Base-by-base conservation (phyloP, 192 early-diverging fungal genomes). In the Pilaira anomala region DNA sequence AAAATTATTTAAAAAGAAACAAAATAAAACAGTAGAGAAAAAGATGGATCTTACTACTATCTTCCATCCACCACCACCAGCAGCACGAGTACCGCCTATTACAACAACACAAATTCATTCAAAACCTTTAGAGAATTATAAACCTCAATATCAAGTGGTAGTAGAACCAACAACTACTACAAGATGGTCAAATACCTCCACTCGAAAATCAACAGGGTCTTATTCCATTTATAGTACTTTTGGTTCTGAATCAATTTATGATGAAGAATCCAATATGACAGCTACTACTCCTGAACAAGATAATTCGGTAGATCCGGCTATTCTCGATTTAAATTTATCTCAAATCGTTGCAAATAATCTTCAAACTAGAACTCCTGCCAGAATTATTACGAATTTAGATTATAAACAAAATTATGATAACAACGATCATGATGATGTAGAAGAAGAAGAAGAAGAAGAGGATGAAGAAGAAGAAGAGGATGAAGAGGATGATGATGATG, bases 151-250 rank as follows among this genome's bases (percentile, higher is more conserved):
- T 36, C 33, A 36, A 9, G 33, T 9, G 11, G 33, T 36, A 36
- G 33, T 5, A 1, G 33, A 36, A 36, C 33, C 36, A 22, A 2
- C 26, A 13, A 26, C 3, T 28, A 22, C n/a, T 44, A 39, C 65
- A 39, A 55, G 66, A 18, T 61, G 59, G 51, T 68, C 66, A 9
- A 26, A 36, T 24, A 22, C 44, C 8, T 68, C 66, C 25, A 68
- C 59, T 19, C 49, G 60, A 26, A 68, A 68, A 55, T 68, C 59
- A 7, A 45, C 58, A 21, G 66, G 36, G 18, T 68, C 66, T 1
- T 68, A 68, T 62, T 68, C 66, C 11, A 52, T 68, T 7, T 68
- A 68, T 21, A 61, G 58, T 9, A 68, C 66, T 11, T 68, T 68
- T 68, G 66, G 57, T 14, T 62, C 66, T 11, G 44, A 48, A n/a